Evolutionary conservation across 2,329 filamentous ascomycete species (phyloP).

Genomic region (Paecilomyces sp.): DNA sequence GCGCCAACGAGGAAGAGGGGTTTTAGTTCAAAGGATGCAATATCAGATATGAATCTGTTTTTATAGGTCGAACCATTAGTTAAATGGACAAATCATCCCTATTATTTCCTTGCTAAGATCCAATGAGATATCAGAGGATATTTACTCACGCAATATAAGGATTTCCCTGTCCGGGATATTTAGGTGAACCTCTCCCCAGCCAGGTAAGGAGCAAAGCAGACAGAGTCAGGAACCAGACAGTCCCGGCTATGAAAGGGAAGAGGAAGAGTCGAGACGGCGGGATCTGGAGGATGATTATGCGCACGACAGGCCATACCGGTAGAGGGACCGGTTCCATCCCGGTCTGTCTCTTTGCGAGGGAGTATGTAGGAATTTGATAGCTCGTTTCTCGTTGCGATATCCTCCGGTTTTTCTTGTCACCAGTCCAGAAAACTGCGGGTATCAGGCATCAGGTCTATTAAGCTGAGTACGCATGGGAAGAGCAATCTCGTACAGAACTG

Average conservation of each 20-base stretch:
- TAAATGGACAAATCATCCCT: too few relatives aligned
- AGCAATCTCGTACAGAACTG: too few relatives aligned
- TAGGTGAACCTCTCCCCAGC: not conserved
- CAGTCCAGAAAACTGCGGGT: too few relatives aligned
- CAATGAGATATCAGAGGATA: not conserved
- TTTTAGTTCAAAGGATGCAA: slow-evolving; percentile 15
- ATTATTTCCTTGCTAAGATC: not conserved
- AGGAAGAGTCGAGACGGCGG: slow-evolving; percentile 12
- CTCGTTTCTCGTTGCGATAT: too few relatives aligned
- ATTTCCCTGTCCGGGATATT: not conserved
- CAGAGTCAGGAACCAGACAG: slow-evolving; percentile 15
- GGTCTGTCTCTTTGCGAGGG: not conserved
- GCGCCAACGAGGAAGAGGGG: slow-evolving; percentile 14
- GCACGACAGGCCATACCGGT: not conserved
- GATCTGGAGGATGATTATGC: slow-evolving; percentile 12
- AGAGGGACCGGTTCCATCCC: not conserved
- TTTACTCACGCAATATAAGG: not conserved
- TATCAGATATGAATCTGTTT: slow-evolving; percentile 15
- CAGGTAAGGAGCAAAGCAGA: slow-evolving; percentile 12
- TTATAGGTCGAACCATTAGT: not conserved
- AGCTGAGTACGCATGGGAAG: too few relatives aligned
- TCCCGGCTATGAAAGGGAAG: slow-evolving; percentile 12
- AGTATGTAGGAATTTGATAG: too few relatives aligned
- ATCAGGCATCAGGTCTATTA: too few relatives aligned
- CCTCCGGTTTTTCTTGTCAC: too few relatives aligned